phyloP scores from a whole-genome alignment of 805 yeast genomes.

The Wickerhamomyces alni region DNA sequence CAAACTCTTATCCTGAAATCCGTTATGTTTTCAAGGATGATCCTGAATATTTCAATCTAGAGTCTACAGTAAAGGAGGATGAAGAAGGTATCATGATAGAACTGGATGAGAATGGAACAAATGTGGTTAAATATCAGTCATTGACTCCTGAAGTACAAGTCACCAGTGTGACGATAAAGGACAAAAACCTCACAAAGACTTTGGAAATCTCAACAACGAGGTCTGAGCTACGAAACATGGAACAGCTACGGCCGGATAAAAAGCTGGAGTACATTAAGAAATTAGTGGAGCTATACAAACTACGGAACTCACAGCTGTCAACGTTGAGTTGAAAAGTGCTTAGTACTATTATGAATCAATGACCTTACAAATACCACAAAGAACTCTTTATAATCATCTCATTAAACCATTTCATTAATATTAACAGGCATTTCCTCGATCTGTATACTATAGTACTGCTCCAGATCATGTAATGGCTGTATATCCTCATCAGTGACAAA shows the following conservation, averaged over 20 bases:
- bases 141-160: slow-evolving; percentile 17
- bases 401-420: slow-evolving; percentile 40
- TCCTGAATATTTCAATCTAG: slow-evolving; percentile 12
- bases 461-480: slow-evolving; percentile 66
- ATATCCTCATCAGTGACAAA: slow-evolving; percentile 80
- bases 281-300: slow-evolving; percentile 13
- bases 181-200: slow-evolving; percentile 19
- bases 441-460: slow-evolving; percentile 66
- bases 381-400: too few relatives aligned
- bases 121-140: slow-evolving; percentile 7
- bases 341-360: too few relatives aligned
- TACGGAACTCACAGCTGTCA: slow-evolving; percentile 16
- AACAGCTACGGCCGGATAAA: slow-evolving; percentile 7
- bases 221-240: slow-evolving; percentile 8
- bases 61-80: slow-evolving; percentile 5
- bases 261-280: slow-evolving; percentile 12
- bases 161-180: slow-evolving; percentile 12
- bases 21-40: slow-evolving; percentile 23
- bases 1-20: slow-evolving; percentile 20
- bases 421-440: slow-evolving; percentile 77
- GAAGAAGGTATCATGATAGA: slow-evolving; percentile 21
- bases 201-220: slow-evolving; percentile 20
- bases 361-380: too few relatives aligned
- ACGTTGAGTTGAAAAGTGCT: slow-evolving; percentile 2
- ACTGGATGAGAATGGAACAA: slow-evolving; percentile 15